These are phyloP conservation scores for Coniferiporia sulphurascens DNA, from an alignment of 1,284 basidiomycete species.

Conservation along the genomic window DNA sequence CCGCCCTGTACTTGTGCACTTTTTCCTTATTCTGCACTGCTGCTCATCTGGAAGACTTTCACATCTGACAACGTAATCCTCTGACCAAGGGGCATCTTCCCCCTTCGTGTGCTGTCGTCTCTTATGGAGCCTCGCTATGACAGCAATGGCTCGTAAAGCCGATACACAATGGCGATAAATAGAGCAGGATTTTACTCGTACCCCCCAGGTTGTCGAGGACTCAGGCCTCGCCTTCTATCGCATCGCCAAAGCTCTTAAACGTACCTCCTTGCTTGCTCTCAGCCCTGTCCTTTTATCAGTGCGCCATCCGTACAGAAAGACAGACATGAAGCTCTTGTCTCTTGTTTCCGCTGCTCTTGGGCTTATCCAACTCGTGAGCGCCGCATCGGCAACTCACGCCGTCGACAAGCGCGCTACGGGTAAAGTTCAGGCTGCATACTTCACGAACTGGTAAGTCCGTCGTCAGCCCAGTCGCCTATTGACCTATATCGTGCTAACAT, in stretches of 20 bases:
- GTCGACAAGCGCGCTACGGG: constrained; percentile 43
- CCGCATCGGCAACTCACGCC: constrained; percentile 28
- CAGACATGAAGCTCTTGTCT: background rate
- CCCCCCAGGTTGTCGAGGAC: no score
- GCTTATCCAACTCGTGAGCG: background rate
- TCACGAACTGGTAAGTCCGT: constrained; percentile 52
- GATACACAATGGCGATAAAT: no score
- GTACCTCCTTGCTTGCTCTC: background rate
- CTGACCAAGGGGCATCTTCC: no score
- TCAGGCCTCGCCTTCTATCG: no score
- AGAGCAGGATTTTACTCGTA: no score
- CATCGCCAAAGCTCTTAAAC: background rate
- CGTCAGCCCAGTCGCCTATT: constrained; percentile 3
- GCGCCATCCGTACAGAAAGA: background rate
- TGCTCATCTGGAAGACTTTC: no score
- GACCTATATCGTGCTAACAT: constrained; percentile 19
- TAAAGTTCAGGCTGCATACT: constrained; percentile 59
- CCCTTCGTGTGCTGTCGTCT: no score
- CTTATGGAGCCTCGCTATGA: no score
- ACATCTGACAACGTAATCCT: no score
- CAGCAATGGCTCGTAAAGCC: no score
- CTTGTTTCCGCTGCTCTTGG: constrained; percentile 1
- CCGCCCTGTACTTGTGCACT: no score
- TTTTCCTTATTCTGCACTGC: no score
- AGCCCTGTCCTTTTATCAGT: background rate